Evolutionary conservation across 768 basidiomycete genomes (phyloP).

Genomic region (Lactifluus pinguis): DNA sequence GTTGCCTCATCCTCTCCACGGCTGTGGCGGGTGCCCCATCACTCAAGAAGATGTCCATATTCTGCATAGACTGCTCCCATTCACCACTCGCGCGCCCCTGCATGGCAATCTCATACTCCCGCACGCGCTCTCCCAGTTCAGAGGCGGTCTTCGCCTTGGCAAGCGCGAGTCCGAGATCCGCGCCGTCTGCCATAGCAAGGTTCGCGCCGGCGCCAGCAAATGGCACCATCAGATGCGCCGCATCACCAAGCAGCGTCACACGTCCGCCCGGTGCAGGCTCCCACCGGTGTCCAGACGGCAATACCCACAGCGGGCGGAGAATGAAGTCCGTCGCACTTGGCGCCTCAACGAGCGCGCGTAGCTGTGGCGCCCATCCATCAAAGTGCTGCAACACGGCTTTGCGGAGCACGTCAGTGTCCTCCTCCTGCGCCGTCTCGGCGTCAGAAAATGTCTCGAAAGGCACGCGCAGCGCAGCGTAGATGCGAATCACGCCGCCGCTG

Average conservation of each 20-base stretch:
- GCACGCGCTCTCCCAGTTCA: background rate
- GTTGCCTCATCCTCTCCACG: background rate
- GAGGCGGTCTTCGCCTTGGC: constrained; percentile 7
- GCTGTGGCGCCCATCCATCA: background rate
- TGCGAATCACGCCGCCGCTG: constrained; percentile 19
- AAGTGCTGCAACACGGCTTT: background rate
- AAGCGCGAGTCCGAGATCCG: constrained; percentile 12
- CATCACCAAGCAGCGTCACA: constrained; percentile 28
- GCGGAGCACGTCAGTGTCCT: background rate
- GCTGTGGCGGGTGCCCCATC: constrained; percentile 1
- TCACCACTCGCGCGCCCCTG: background rate
- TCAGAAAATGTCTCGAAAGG: background rate
- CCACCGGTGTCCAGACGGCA: constrained; percentile 16
- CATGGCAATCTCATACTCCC: constrained; percentile 9
- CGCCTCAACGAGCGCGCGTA: constrained; percentile 13
- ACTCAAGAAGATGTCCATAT: constrained; percentile 8
- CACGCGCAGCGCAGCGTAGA: constrained; percentile 3
- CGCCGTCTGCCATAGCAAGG: constrained; percentile 27
- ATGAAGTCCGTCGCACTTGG: constrained; percentile 6
- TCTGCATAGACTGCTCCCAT: constrained; percentile 1
- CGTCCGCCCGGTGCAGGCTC: constrained; percentile 9
- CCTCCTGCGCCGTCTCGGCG: background rate
- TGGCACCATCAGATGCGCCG: constrained; percentile 31
- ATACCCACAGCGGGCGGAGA: constrained; percentile 16
- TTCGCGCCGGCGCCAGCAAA: constrained; percentile 30